Conservation (phyloP, 306 rosid genomes). For the Canavalia gladiata region DNA sequence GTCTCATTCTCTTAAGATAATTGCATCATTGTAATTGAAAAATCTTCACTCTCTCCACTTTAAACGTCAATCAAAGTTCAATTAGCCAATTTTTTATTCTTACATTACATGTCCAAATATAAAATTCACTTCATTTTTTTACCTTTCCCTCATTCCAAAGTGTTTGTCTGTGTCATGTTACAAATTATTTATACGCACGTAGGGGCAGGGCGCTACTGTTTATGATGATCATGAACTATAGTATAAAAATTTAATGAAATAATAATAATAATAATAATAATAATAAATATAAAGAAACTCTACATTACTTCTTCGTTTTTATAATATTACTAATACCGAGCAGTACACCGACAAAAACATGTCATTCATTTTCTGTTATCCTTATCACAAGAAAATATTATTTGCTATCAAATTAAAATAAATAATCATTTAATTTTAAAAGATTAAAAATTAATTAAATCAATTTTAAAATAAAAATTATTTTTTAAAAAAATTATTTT, state of each 20-base stretch:
- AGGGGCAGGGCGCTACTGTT: neutral
- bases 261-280: too few relatives aligned
- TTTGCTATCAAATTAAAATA: too few relatives aligned
- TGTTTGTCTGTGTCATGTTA: conserved; percentile 9
- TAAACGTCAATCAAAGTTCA: conserved; percentile 48
- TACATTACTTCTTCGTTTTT: too few relatives aligned
- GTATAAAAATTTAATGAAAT: neutral
- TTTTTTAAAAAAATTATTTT: too few relatives aligned
- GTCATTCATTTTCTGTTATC: too few relatives aligned
- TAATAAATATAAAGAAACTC: too few relatives aligned
- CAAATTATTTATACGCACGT: conserved; percentile 2
- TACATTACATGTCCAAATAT: neutral
- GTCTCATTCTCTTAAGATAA: conserved; percentile 33
- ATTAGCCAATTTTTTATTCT: conserved; percentile 11
- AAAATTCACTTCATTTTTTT: conserved; percentile 1
- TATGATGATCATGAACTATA: neutral
- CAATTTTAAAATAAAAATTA: too few relatives aligned
- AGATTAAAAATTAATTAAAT: too few relatives aligned
- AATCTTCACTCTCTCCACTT: conserved; percentile 12
- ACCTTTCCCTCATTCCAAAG: conserved; percentile 53
- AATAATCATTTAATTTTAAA: too few relatives aligned
- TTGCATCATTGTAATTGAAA: conserved; percentile 52
- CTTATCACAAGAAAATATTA: too few relatives aligned
- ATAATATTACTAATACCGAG: too few relatives aligned
- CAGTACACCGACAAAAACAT: too few relatives aligned